Evolutionary conservation across 2,329 filamentous ascomycete species (phyloP).

Genomic region (Curvularia lunata): DNA sequence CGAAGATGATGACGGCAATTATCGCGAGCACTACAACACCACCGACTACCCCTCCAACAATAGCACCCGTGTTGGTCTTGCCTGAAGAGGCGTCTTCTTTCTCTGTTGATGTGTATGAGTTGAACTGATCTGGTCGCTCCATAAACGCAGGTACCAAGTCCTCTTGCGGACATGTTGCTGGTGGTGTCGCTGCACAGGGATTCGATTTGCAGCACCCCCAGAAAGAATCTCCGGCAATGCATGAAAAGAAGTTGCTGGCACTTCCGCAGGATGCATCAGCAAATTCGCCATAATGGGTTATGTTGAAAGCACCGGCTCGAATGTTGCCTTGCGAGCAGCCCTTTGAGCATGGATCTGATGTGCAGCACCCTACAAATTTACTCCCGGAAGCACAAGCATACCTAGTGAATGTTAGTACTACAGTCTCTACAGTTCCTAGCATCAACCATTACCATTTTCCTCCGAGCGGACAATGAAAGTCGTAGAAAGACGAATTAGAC

Average conservation of each 20-base stretch:
- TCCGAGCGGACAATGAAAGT: slow-evolving; percentile 32
- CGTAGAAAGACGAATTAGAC: slow-evolving; percentile 18
- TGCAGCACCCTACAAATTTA: slow-evolving; percentile 53
- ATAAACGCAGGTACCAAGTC: slow-evolving; percentile 39
- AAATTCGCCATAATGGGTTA: slow-evolving; percentile 39
- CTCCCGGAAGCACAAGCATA: slow-evolving; percentile 33
- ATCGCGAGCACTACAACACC: slow-evolving; percentile 32
- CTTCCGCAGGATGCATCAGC: slow-evolving; percentile 43
- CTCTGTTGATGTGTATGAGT: slow-evolving; percentile 19
- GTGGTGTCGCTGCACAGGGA: slow-evolving; percentile 39
- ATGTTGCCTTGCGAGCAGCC: slow-evolving; percentile 47
- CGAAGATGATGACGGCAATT: slow-evolving; percentile 35
- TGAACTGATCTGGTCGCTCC: slow-evolving; percentile 28
- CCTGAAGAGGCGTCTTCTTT: slow-evolving; percentile 3
- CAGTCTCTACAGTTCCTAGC: neutral
- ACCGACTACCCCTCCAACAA: slow-evolving; percentile 39
- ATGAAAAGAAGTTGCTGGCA: slow-evolving; percentile 47
- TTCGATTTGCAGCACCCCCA: slow-evolving; percentile 38
- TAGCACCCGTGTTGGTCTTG: slow-evolving; percentile 29
- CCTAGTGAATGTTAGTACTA: slow-evolving; percentile 22
- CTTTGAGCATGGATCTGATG: slow-evolving; percentile 45
- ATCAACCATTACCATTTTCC: slow-evolving; percentile 28
- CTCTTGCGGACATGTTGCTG: slow-evolving; percentile 32
- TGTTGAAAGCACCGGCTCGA: slow-evolving; percentile 42
- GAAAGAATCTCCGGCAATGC: slow-evolving; percentile 24